Conservation (phyloP, 352 stramenopile genomes). For the Pilasporangium apinafurcum region DNA sequence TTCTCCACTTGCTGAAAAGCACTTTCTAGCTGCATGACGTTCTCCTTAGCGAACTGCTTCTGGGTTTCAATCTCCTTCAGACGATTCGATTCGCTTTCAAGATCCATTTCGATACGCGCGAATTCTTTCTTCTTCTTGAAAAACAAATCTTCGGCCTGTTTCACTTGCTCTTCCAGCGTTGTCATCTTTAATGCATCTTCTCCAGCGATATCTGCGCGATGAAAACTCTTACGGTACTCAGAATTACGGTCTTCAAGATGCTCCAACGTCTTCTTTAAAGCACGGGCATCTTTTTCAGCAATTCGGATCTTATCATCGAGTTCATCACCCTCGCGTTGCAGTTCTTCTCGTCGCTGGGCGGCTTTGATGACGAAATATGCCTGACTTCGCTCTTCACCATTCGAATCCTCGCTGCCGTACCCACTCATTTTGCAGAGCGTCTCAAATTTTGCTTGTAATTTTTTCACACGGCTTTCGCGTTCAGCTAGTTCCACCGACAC, state of each 20-base stretch:
- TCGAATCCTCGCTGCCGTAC: constrained; percentile 55
- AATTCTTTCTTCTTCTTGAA: constrained; percentile 95
- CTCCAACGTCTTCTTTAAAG: constrained; percentile 90
- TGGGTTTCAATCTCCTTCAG: constrained; percentile 68
- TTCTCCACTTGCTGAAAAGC: constrained; percentile 62
- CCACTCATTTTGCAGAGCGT: constrained; percentile 78
- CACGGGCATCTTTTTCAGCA: constrained; percentile 90
- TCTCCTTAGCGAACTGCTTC: constrained; percentile 54
- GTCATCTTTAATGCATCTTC: constrained; percentile 83
- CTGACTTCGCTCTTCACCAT: constrained; percentile 84
- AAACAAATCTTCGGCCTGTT: constrained; percentile 81
- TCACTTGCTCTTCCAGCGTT: constrained; percentile 84
- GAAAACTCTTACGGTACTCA: constrained; percentile 92
- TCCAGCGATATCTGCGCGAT: constrained; percentile 82
- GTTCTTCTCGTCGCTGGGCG: constrained; percentile 92
- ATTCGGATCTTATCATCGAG: constrained; percentile 93
- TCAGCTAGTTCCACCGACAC: constrained; percentile 88
- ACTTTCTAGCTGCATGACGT: constrained; percentile 51
- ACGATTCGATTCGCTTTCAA: constrained; percentile 57
- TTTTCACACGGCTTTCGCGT: constrained; percentile 81
- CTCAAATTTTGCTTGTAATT: constrained; percentile 93
- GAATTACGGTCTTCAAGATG: constrained; percentile 92
- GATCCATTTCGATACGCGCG: constrained; percentile 83
- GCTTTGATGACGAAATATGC: constrained; percentile 95
- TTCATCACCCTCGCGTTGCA: constrained; percentile 93